Conservation (phyloP, 306 rosid genomes). For the peach (Prunus persica) region Prunus_persica_NCBIv2 NC_034013.1:11233501-11234000, state of each 20-base stretch:
- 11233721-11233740: constrained; percentile 12
- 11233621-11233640: constrained; percentile 76
- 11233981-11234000: not conserved
- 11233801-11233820: constrained; percentile 50
- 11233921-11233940: too few relatives aligned
- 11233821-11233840: constrained; percentile 86
- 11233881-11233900: constrained; percentile 85
- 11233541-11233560: constrained; percentile 12
- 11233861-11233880: constrained; percentile 57
- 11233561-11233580: constrained; percentile 59
- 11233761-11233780: constrained; percentile 7
- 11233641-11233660: constrained; percentile 81
- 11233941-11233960: not conserved
- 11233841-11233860: constrained; percentile 85
- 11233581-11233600: constrained; percentile 70
- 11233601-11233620: constrained; percentile 64
- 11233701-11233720: not conserved
- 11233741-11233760: not conserved
- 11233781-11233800: not conserved
- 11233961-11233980: not conserved
- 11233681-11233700: constrained; percentile 5
- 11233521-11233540: not conserved
- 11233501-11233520: not conserved
- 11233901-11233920: not conserved
- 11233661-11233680: constrained; percentile 46